These are phyloP conservation scores for Hypoxylon sp. DNA, from an alignment of 2,329 filamentous ascomycete species.

Conservation along the genomic window DNA sequence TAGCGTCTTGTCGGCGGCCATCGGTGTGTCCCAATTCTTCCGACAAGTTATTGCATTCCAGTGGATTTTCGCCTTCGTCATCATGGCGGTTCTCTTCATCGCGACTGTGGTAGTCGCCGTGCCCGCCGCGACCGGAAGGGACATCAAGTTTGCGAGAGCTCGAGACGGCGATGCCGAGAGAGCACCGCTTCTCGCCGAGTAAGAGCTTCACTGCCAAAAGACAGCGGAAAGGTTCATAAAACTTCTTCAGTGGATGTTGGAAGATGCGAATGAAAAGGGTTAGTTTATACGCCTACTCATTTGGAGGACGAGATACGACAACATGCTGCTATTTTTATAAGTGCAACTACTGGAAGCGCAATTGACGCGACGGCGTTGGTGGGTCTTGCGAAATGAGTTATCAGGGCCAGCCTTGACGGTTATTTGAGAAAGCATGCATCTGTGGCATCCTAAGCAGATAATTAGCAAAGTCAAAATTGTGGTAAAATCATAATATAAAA, in stretches of 20 bases:
- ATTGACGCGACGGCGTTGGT: slow-evolving; percentile 23
- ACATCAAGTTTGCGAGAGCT: slow-evolving; percentile 62
- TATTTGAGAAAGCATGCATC: background rate
- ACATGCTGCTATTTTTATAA: slow-evolving; percentile 9
- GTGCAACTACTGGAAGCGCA: background rate
- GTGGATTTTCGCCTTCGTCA: slow-evolving; percentile 91
- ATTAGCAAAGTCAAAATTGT: background rate
- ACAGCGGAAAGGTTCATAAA: background rate
- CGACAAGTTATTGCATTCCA: slow-evolving; percentile 81
- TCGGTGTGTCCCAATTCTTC: slow-evolving; percentile 82
- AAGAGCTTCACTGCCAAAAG: slow-evolving; percentile 18
- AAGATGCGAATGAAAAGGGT: background rate
- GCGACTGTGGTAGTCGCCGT: slow-evolving; percentile 73
- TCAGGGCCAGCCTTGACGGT: background rate
- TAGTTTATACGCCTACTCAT: slow-evolving; percentile 17
- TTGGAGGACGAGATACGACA: slow-evolving; percentile 4
- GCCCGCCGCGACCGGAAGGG: slow-evolving; percentile 71
- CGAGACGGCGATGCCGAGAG: slow-evolving; percentile 65
- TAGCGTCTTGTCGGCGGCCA: slow-evolving; percentile 76
- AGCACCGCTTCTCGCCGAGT: slow-evolving; percentile 69
- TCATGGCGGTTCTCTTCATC: slow-evolving; percentile 81
- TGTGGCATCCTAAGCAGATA: background rate
- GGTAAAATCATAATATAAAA: no score
- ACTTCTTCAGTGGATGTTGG: background rate
- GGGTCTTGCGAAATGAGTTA: slow-evolving; percentile 5